Conservation (phyloP, 176 grass and related monocot genomes). For the Eleusine indica region DNA sequence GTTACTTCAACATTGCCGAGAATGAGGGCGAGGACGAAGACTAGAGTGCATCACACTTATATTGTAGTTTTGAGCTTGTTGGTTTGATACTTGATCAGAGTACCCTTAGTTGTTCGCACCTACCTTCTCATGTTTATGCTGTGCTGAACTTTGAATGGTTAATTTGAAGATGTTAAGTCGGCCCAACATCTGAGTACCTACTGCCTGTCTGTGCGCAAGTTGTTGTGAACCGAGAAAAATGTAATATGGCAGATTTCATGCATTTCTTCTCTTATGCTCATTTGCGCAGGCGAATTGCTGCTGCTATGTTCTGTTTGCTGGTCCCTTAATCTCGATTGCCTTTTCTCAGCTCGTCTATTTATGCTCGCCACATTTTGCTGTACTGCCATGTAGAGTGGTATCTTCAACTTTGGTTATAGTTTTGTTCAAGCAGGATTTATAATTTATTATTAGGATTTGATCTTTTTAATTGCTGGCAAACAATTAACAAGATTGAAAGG, state of each 20-base stretch:
- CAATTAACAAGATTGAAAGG: too few relatives aligned
- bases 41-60: slow-evolving; percentile 41
- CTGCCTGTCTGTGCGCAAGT: not conserved
- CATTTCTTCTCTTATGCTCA: not conserved
- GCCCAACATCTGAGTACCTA: not conserved
- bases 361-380: not conserved
- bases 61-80: slow-evolving; percentile 47
- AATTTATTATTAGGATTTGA: not conserved
- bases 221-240: slow-evolving; percentile 7
- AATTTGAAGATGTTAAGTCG: slow-evolving; percentile 38
- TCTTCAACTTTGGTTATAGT: not conserved
- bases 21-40: slow-evolving; percentile 95
- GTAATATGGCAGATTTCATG: not conserved
- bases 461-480: too few relatives aligned
- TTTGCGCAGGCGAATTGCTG: not conserved
- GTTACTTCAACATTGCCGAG: slow-evolving; percentile 89
- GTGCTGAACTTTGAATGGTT: slow-evolving; percentile 34
- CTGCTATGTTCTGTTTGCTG: not conserved
- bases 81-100: slow-evolving; percentile 46
- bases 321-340: not conserved
- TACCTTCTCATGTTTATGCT: slow-evolving; percentile 35
- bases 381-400: not conserved
- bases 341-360: not conserved
- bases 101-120: slow-evolving; percentile 27
- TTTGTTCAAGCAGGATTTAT: not conserved